Evolutionary conservation across 805 yeast species (phyloP), one percentile per base, ranked within the genome.

Genomic region (Yarrowia sp.): DNA sequence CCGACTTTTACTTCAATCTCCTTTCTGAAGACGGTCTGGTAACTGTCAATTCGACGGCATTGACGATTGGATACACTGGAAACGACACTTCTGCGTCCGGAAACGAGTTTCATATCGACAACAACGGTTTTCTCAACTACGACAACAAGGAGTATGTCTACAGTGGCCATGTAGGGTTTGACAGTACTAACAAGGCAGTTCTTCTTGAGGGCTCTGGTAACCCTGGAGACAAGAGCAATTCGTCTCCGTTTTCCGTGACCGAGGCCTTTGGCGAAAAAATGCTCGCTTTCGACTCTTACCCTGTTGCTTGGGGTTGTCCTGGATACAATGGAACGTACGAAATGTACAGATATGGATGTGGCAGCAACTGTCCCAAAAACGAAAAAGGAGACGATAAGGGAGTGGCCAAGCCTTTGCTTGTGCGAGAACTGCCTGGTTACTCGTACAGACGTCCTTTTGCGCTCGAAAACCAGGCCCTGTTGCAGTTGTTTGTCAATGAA

Each of bases 291-390:
- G 28, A 49, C 28, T 49, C 56, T 2, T 49, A 30, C 21, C 56
- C 56, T 33, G 40, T 49, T 8, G 56, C 56, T 3, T 49, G 56
- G 56, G 56, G 40, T 14, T 49, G 56, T 49, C 56, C 56, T 26
- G 56, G 56, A 2, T 49, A 30, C 40, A 49, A 49, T 26, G 56
- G 56, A 3, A 49, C 56, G 19, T 49, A 33, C 8, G 28, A 49
- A 1, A 49, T 49, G 4, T 33, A 49, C 56, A 19, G 56, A 19
- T 49, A 49, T 26, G 56, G 56, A 14, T 49, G 56, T 12, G 56
- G 56, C 19, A 32, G 40, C 14, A 33, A 33, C 21, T 49, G 56
- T 16, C 40, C 56, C 8, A 17, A 17, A 2, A 48, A 48, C 17
- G 52, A 48, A 11, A 7, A 48, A 8, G 52, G 52, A 30, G 56